Percentiles rank a stretch among this genome's conserved stretches.
phyloP scores from a whole-genome alignment of 2,329 filamentous ascomycete species.

The Ophiostoma sp. region DNA sequence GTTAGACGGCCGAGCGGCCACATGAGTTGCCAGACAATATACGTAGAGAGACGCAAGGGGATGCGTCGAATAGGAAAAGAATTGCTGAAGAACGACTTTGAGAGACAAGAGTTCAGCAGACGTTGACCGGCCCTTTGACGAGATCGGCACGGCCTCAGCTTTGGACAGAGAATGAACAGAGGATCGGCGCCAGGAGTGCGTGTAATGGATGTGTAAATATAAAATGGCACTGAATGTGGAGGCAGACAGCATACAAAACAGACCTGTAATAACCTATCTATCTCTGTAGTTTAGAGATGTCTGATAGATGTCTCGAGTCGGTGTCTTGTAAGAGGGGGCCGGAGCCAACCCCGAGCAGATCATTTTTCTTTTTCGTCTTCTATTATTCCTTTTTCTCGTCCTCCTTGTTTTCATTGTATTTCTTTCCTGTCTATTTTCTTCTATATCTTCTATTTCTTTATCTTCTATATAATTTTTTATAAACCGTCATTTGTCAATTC shows the following conservation, averaged over 20 bases:
- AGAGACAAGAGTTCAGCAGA: constrained; percentile 19
- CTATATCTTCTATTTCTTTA: not conserved
- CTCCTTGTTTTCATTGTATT: not conserved
- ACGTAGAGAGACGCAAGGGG: not conserved
- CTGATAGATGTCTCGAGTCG: no score
- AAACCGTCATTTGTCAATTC: no score
- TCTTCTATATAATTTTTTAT: no score
- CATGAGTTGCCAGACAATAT: not conserved
- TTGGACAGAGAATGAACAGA: not conserved
- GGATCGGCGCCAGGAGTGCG: not conserved
- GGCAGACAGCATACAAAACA: no score
- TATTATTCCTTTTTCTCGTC: not conserved
- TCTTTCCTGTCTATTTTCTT: not conserved
- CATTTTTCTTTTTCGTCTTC: not conserved
- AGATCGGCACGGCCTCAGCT: constrained; percentile 17
- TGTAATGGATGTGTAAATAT: no score
- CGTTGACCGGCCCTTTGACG: constrained; percentile 19
- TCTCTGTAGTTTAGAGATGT: no score
- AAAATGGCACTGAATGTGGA: no score
- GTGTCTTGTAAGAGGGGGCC: not conserved
- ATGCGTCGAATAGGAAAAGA: not conserved
- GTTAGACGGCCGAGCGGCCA: not conserved
- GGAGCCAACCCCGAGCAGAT: not conserved
- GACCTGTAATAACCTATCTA: no score
- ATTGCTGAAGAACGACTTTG: not conserved